These are phyloP conservation scores for Globisporangium middletonii DNA, from an alignment of 352 stramenopile species.

Conservation along the genomic window DNA sequence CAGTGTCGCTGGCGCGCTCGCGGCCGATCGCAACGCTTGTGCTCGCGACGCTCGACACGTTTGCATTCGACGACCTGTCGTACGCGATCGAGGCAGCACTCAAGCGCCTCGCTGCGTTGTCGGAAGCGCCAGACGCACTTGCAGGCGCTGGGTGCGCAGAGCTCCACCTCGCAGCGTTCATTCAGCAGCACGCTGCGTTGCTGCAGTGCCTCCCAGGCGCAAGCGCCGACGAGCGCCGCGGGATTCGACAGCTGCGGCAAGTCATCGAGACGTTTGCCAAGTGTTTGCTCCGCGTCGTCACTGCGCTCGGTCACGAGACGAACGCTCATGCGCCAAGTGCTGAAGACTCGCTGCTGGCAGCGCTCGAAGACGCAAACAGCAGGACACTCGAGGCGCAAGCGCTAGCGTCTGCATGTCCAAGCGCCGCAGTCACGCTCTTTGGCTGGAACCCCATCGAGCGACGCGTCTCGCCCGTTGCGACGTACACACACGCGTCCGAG, in stretches of 20 bases:
- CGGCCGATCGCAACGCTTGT: slow-evolving; percentile 39
- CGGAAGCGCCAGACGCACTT: slow-evolving; percentile 33
- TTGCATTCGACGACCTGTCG: slow-evolving; percentile 41
- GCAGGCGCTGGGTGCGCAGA: slow-evolving; percentile 45
- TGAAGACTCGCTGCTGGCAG: slow-evolving; percentile 14
- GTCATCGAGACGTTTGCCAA: slow-evolving; percentile 22
- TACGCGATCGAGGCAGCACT: slow-evolving; percentile 32
- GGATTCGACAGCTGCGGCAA: slow-evolving; percentile 25
- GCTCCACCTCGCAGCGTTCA: slow-evolving; percentile 33
- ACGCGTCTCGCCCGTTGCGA: slow-evolving; percentile 16
- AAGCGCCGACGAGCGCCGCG: slow-evolving; percentile 5
- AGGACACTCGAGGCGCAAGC: neutral
- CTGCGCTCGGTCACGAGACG: slow-evolving; percentile 12
- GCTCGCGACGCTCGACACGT: slow-evolving; percentile 24
- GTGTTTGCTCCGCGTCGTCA: slow-evolving; percentile 18
- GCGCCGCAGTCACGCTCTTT: slow-evolving; percentile 16
- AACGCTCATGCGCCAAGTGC: slow-evolving; percentile 1
- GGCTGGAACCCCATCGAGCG: slow-evolving; percentile 32
- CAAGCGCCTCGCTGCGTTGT: slow-evolving; percentile 28
- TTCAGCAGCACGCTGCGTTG: slow-evolving; percentile 27
- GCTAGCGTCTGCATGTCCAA: neutral
- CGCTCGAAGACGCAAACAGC: slow-evolving; percentile 23
- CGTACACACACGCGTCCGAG: slow-evolving; percentile 8
- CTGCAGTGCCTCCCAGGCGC: slow-evolving; percentile 1
- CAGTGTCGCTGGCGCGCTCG: neutral